Evolutionary conservation across 139 green algal genomes (phyloP), one percentile per base, ranked within the genome.

Genomic region (Nannochloris sp.): DNA sequence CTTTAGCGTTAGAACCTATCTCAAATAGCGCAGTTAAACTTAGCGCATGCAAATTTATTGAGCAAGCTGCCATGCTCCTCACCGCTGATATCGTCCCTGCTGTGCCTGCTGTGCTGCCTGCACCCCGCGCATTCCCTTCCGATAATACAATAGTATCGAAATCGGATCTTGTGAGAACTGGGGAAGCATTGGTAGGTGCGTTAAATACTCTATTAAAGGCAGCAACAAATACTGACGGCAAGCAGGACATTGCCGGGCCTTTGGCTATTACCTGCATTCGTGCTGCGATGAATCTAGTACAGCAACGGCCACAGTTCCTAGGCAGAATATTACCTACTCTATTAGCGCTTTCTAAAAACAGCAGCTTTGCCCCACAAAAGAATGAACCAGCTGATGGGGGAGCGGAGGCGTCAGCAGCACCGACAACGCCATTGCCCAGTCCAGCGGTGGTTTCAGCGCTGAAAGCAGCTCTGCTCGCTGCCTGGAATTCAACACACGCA

Each of bases 241-340:
- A 74, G 23, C 32, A 23, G 24, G 29, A 79, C n/a, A 73, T 64
- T 4, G 45, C 31, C 0, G 67, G 73, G 1, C 42, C 70, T 12
- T 54, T 86, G 34, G 39, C 62, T 24, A 61, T 76, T 7, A 61
- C 61, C 3, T 56, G 45, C 0, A 34, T 86, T 4, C 68, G 69
- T 31, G 67, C 54, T 4, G 61, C 62, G 2, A 65, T 39, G 4
- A 31, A 35, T 6, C 38, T 85, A 23, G 63, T 69, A 4, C 42
- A 71, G 66, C 72, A 77, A 65, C 67, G 77, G 30, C 68, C 77
- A 7, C 65, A 78, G 44, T 76, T 86, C 42, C 27, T 79, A 15
- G 70, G 59, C 30, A 68, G 70, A 33, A 5, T 83, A 31, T 24
- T 83, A 57, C 76, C 76, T 14, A 31, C 68, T 1, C 60, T 86